phyloP scores from a whole-genome alignment of 805 yeast species.

The Zygotorulaspora chibaensis region DNA sequence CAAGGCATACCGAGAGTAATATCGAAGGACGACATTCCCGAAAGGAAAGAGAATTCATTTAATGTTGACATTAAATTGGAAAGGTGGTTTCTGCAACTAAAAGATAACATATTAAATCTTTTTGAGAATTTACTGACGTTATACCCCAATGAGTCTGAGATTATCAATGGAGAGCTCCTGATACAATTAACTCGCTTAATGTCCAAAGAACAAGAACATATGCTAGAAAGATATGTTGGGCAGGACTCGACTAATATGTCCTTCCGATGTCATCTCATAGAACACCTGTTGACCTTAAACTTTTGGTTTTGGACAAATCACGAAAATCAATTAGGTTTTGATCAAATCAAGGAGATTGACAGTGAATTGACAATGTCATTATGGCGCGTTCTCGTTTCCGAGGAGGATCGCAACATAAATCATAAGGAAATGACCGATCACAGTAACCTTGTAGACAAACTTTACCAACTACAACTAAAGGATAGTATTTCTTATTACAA shows the following conservation, averaged over 20 bases:
- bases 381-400: conserved; percentile 46
- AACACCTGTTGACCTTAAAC: conserved; percentile 19
- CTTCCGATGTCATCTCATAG: conserved; percentile 17
- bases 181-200: conserved; percentile 26
- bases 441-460: conserved; percentile 32
- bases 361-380: conserved; percentile 47
- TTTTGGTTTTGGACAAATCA: conserved; percentile 23
- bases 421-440: conserved; percentile 19
- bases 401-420: conserved; percentile 14
- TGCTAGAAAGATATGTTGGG: conserved; percentile 24
- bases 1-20: conserved; percentile 27
- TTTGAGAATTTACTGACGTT: conserved; percentile 41
- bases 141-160: conserved; percentile 16
- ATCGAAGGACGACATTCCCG: conserved; percentile 23
- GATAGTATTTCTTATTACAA: conserved; percentile 31
- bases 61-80: conserved; percentile 19
- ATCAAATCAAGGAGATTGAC: conserved; percentile 34
- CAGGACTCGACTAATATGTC: conserved; percentile 22
- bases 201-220: conserved; percentile 34
- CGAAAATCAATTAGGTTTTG: conserved; percentile 11
- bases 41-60: conserved; percentile 1
- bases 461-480: conserved; percentile 32
- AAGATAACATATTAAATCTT: conserved; percentile 44
- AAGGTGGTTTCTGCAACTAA: conserved; percentile 31
- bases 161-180: conserved; percentile 25